Percentiles rank a stretch among this genome's conserved stretches.
phyloP scores from a whole-genome alignment of 257 asterid genomes.

The Misopates orontium region DNA sequence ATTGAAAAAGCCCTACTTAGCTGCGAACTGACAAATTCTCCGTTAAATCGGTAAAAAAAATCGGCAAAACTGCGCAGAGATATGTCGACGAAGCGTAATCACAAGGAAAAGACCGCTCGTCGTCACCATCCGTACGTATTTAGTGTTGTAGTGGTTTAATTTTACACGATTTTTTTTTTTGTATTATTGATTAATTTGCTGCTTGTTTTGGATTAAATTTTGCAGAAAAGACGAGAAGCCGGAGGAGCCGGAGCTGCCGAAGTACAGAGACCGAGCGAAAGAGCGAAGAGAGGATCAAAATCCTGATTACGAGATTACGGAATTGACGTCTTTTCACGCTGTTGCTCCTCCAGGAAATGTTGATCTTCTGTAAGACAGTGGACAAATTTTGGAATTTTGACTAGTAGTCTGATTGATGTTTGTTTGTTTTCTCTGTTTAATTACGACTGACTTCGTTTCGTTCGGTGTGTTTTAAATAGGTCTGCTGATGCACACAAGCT shows the following conservation, averaged over 20 bases:
- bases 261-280: slow-evolving; percentile 92
- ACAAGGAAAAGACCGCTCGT: slow-evolving; percentile 52
- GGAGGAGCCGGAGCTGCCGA: slow-evolving; percentile 79
- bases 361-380: slow-evolving; percentile 58
- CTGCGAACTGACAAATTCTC: slow-evolving; percentile 10
- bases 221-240: slow-evolving; percentile 87
- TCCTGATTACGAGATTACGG: slow-evolving; percentile 90
- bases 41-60: not conserved
- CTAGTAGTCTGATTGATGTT: not conserved
- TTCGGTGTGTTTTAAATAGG: slow-evolving; percentile 38
- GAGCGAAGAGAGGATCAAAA: slow-evolving; percentile 96
- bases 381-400: not conserved
- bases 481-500: slow-evolving; percentile 91
- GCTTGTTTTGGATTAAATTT: slow-evolving; percentile 19
- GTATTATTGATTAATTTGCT: not conserved
- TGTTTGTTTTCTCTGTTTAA: slow-evolving; percentile 14
- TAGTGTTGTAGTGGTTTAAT: not conserved
- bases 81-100: slow-evolving; percentile 54
- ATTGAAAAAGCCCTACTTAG: slow-evolving; percentile 35
- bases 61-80: too few relatives aligned
- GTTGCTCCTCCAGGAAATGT: slow-evolving; percentile 97
- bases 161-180: not conserved
- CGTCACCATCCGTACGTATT: slow-evolving; percentile 40
- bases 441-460: not conserved
- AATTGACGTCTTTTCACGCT: slow-evolving; percentile 83